phyloP scores from a whole-genome alignment of 108 stramenopile genomes.

The Skeletonema grethae region DNA sequence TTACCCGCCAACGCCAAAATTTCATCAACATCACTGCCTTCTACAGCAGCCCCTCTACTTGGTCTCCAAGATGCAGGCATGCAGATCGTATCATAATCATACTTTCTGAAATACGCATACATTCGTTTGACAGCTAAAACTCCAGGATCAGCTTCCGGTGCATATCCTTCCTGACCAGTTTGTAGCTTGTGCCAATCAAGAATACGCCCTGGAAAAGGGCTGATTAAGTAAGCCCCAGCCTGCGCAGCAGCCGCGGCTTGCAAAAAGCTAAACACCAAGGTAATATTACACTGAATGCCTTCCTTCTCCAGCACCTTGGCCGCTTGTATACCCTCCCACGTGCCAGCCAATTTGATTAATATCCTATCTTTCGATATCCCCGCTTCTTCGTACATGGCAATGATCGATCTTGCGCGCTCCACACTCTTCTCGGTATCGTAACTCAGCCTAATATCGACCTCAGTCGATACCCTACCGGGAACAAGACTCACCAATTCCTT shows the following conservation, averaged over 20 bases:
- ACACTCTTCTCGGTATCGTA: conserved; percentile 91
- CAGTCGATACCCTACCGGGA: conserved; percentile 94
- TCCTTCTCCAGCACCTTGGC: conserved; percentile 90
- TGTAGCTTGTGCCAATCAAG: conserved; percentile 94
- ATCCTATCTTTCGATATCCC: conserved; percentile 84
- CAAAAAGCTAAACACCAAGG: conserved; percentile 92
- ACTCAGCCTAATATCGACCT: conserved; percentile 95
- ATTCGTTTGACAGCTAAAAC: conserved; percentile 86
- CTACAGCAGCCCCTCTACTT: conserved; percentile 63
- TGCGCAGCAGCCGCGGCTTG: conserved; percentile 97
- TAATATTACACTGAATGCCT: conserved; percentile 96
- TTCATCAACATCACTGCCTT: conserved; percentile 76
- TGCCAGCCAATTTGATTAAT: conserved; percentile 97
- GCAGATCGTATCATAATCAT: conserved; percentile 90
- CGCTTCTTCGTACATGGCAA: conserved; percentile 88
- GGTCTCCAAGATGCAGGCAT: conserved; percentile 98
- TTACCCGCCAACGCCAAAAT: conserved; percentile 71
- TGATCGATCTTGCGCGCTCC: conserved; percentile 85
- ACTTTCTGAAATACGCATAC: conserved; percentile 90
- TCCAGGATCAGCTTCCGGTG: conserved; percentile 91
- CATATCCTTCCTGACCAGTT: conserved; percentile 54
- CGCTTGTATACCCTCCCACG: conserved; percentile 98
- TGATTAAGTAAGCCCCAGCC: conserved; percentile 92
- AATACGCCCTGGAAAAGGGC: conserved; percentile 97
- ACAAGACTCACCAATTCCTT: conserved; percentile 82